A percentile compares a stretch with the other conserved stretches of the same genome.
These are phyloP conservation scores for Colletotrichum brevisporum DNA, from an alignment of 2,329 filamentous ascomycete species.

Conservation along the genomic window DNA sequence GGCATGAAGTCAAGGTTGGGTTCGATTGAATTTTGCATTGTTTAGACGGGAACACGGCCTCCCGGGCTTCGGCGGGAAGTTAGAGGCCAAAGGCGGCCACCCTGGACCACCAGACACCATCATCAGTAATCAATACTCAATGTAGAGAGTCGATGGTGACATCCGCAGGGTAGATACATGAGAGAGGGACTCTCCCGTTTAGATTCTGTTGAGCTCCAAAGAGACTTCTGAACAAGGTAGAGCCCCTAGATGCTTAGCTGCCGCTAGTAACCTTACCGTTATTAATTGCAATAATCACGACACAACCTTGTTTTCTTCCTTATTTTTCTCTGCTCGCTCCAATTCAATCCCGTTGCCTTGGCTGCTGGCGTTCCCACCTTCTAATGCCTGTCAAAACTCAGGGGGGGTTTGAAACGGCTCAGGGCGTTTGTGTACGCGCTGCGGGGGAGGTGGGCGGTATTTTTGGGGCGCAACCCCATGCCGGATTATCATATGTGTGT, in stretches of 20 bases:
- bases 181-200: no score
- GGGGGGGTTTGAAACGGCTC: constrained; percentile 28
- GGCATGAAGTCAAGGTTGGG: constrained; percentile 2
- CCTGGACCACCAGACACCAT: no score
- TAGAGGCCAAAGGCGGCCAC: not conserved
- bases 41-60: constrained; percentile 18
- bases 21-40: not conserved
- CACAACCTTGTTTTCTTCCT: not conserved
- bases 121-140: not conserved
- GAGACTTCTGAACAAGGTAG: constrained; percentile 18
- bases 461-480: constrained; percentile 6
- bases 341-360: not conserved
- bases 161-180: no score
- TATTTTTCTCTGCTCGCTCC: not conserved
- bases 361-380: not conserved
- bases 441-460: constrained; percentile 13
- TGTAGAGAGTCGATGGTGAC: not conserved
- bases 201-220: not conserved
- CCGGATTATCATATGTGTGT: constrained; percentile 33
- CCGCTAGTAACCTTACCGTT: not conserved
- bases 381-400: constrained; percentile 6
- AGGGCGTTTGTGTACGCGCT: constrained; percentile 9
- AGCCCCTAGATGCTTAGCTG: constrained; percentile 15
- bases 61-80: constrained; percentile 2
- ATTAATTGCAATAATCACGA: not conserved